Evolutionary conservation across 2,329 filamentous ascomycete genomes (phyloP).

Genomic region (Cadophora malorum): DNA sequence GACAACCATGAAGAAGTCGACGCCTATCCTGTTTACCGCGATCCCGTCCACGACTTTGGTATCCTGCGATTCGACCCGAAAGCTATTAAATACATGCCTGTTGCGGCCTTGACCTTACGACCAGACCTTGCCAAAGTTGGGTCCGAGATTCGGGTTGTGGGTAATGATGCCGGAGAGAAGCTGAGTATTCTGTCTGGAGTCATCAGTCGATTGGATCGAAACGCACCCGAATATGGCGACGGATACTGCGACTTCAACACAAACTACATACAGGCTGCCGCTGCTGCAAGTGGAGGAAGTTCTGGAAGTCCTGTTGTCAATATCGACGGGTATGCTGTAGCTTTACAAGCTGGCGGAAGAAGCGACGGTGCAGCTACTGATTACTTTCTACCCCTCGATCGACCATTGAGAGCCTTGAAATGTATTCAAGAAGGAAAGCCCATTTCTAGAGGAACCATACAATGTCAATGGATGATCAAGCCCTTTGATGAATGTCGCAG

Average conservation of each 20-base stretch:
- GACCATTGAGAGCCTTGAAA: constrained; percentile 83
- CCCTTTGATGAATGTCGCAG: constrained; percentile 96
- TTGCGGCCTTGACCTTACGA: constrained; percentile 78
- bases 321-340: constrained; percentile 89
- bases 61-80: constrained; percentile 96
- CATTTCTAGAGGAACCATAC: constrained; percentile 93
- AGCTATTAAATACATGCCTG: constrained; percentile 95
- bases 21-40: constrained; percentile 94
- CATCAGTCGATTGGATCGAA: constrained; percentile 93
- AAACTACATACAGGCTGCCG: constrained; percentile 97
- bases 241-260: constrained; percentile 98
- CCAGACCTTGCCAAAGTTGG: constrained; percentile 91
- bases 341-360: constrained; percentile 90
- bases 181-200: constrained; percentile 97
- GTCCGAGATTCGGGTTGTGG: constrained; percentile 93
- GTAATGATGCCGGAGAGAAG: constrained; percentile 98
- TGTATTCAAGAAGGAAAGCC: constrained; percentile 79
- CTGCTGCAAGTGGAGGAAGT: constrained; percentile 93
- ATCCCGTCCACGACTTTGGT: constrained; percentile 98
- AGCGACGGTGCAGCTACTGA: constrained; percentile 96
- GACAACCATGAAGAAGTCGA: constrained; percentile 98
- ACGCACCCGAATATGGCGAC: constrained; percentile 96
- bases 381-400: constrained; percentile 94
- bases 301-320: constrained; percentile 99
- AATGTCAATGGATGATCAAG: constrained; percentile 96